phyloP scores from a whole-genome alignment of 2,329 filamentous ascomycete genomes.

The Trichoderma lentiforme region DNA sequence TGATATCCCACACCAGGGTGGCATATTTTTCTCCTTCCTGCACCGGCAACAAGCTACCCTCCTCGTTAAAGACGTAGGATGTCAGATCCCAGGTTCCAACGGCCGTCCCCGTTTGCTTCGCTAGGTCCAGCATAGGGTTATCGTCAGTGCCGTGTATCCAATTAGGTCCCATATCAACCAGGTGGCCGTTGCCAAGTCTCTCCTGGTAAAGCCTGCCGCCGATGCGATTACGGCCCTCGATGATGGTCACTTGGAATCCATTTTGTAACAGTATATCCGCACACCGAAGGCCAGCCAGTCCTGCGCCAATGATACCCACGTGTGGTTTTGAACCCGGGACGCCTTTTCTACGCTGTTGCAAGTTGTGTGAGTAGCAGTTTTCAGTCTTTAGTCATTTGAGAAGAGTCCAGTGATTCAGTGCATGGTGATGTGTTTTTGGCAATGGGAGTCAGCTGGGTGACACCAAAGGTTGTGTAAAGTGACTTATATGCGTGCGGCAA shows the following conservation, averaged over 20 bases:
- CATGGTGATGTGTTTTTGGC: not conserved
- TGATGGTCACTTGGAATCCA: conserved; percentile 64
- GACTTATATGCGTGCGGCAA: not conserved
- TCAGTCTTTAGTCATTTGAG: not conserved
- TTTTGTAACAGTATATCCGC: conserved; percentile 63
- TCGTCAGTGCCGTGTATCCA: conserved; percentile 74
- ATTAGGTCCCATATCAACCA: conserved; percentile 66
- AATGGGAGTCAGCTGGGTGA: not conserved
- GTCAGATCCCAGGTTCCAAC: conserved; percentile 48
- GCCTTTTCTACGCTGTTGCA: conserved; percentile 9
- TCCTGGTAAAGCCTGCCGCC: conserved; percentile 62
- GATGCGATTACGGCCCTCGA: conserved; percentile 65
- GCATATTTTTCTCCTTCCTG: conserved; percentile 47
- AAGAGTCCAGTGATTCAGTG: not conserved
- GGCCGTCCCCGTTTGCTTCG: conserved; percentile 55
- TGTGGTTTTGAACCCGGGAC: conserved; percentile 41
- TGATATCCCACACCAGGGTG: conserved; percentile 62
- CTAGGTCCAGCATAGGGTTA: conserved; percentile 68
- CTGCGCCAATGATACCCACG: conserved; percentile 67
- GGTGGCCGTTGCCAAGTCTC: conserved; percentile 44
- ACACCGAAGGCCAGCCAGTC: conserved; percentile 67
- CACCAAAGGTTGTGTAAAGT: not conserved
- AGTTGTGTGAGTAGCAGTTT: conserved; percentile 4
- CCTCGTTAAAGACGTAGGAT: conserved; percentile 55
- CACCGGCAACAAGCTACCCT: conserved; percentile 48